Conservation (phyloP, 176 grass and related monocot species). For the Pharus latifolius region DNA sequence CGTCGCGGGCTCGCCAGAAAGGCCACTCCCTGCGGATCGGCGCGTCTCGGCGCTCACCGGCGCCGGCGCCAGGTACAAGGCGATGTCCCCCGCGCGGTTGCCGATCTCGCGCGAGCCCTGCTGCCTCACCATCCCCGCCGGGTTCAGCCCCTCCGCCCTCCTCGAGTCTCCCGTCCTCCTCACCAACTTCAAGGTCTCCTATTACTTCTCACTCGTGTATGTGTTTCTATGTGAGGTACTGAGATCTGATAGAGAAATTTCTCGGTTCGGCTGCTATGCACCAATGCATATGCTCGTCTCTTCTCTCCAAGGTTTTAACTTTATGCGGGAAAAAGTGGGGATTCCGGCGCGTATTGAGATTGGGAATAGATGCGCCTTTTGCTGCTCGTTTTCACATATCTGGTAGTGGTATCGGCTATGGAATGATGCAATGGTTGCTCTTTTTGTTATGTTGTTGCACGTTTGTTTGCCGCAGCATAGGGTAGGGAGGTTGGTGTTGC, state of each 20-base stretch:
- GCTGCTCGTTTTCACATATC: no score
- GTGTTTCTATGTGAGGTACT: no score
- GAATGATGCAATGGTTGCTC: no score
- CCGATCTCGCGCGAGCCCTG: conserved; percentile 76
- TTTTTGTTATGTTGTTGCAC: no score
- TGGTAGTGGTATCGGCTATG: no score
- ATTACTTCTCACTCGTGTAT: not conserved
- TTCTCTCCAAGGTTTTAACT: no score
- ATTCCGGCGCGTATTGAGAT: conserved; percentile 56
- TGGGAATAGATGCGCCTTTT: no score
- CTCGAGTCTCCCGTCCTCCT: conserved; percentile 92
- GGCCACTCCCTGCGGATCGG: conserved; percentile 21
- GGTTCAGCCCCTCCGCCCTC: conserved; percentile 70
- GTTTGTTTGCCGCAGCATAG: no score
- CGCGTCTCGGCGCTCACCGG: conserved; percentile 37
- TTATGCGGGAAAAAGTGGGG: conserved; percentile 7
- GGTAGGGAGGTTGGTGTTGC: no score
- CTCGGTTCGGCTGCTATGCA: no score
- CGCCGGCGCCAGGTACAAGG: conserved; percentile 79
- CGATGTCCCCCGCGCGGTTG: conserved; percentile 83
- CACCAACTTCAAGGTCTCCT: conserved; percentile 67
- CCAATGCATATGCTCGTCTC: no score
- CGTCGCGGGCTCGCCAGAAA: conserved; percentile 37
- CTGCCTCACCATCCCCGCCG: conserved; percentile 80
- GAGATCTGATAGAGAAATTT: conserved; percentile 53